These are phyloP conservation scores for Rhodocollybia butyracea DNA, from an alignment of 768 basidiomycete species.

Conservation along the genomic window DNA sequence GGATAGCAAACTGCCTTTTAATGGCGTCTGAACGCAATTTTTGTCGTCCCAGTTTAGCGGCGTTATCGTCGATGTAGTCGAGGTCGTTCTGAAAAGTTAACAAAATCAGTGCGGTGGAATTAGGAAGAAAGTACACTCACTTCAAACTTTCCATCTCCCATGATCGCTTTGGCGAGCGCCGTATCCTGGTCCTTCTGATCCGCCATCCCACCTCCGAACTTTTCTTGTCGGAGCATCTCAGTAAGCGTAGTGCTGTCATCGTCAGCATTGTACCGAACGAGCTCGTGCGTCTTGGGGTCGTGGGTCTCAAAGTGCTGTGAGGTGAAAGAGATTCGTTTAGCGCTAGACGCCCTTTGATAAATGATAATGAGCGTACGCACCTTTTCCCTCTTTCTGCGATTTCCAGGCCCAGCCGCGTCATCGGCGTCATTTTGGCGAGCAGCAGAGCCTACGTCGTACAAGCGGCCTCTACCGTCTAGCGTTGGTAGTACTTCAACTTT, in stretches of 20 bases:
- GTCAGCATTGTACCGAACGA: conserved; percentile 86
- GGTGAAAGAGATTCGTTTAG: too few relatives aligned
- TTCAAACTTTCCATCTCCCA: conserved; percentile 85
- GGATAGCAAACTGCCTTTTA: conserved; percentile 95
- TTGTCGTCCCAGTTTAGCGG: conserved; percentile 85
- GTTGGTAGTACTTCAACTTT: conserved; percentile 87
- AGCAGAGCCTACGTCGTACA: conserved; percentile 92
- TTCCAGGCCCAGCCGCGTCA: conserved; percentile 64
- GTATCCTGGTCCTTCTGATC: conserved; percentile 92
- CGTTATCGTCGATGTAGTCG: conserved; percentile 97
- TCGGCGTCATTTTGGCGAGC: conserved; percentile 59
- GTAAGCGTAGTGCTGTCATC: conserved; percentile 85
- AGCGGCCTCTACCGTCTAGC: conserved; percentile 73
- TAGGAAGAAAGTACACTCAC: conserved; percentile 33
- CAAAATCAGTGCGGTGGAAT: background rate
- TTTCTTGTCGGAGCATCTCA: conserved; percentile 91
- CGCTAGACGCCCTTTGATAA: background rate
- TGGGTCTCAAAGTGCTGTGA: conserved; percentile 73
- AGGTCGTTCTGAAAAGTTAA: conserved; percentile 59
- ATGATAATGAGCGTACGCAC: conserved; percentile 30
- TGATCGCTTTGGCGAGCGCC: conserved; percentile 84
- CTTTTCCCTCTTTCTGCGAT: conserved; percentile 77
- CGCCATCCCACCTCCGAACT: conserved; percentile 81
- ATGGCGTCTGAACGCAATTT: conserved; percentile 97
- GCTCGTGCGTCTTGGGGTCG: conserved; percentile 86